A percentile compares a stretch with the other conserved stretches of the same genome.
phyloP scores from a whole-genome alignment of 345 rosid genomes.

The Hibiscus tridactylites region DNA sequence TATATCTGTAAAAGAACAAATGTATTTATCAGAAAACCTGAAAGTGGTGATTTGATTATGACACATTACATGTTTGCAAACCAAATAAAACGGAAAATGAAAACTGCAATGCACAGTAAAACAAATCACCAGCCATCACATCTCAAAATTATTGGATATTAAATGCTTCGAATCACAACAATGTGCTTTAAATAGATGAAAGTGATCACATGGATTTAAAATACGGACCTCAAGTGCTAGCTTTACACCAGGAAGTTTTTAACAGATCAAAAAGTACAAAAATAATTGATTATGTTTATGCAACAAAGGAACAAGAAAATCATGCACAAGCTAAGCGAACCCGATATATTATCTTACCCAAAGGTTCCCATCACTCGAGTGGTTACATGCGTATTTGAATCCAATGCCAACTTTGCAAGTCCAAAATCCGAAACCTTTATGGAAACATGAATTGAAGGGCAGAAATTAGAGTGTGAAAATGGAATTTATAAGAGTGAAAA shows the following conservation, averaged over 20 bases:
- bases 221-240: too few species aligned
- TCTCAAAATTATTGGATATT: too few species aligned
- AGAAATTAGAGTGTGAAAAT: conserved; percentile 7
- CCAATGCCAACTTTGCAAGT: conserved; percentile 82
- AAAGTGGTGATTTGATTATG: too few species aligned
- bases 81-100: too few species aligned
- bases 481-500: neutral
- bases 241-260: too few species aligned
- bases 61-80: too few species aligned
- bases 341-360: conserved; percentile 44
- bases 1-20: conserved; percentile 47
- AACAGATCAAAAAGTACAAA: too few species aligned
- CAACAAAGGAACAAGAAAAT: neutral
- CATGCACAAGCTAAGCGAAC: neutral
- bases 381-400: conserved; percentile 73
- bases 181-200: too few species aligned
- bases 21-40: neutral
- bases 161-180: too few species aligned
- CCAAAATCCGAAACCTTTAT: conserved; percentile 90
- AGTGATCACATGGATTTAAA: too few species aligned
- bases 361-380: conserved; percentile 99
- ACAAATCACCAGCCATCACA: too few species aligned
- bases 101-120: too few species aligned
- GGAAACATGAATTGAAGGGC: conserved; percentile 4
- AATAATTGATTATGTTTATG: neutral